A percentile compares a stretch with the other conserved stretches of the same genome.
These are phyloP conservation scores for Penicillium riverlandense DNA, from an alignment of 495 filamentous ascomycete species.

Conservation along the genomic window DNA sequence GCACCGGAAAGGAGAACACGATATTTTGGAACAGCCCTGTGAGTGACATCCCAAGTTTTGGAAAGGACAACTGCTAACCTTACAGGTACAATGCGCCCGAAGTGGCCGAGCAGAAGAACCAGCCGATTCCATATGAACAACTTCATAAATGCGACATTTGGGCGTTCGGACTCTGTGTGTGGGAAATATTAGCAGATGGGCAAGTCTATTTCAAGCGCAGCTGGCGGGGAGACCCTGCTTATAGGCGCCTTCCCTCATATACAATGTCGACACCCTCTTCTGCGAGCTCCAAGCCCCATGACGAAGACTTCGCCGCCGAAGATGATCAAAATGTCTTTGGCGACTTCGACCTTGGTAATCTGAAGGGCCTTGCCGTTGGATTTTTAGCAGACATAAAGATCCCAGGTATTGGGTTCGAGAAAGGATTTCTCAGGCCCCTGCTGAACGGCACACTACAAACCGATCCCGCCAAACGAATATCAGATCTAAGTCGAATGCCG, in stretches of 20 bases:
- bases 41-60: not conserved
- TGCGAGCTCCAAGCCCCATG: not conserved
- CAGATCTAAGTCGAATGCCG: slow-evolving; percentile 14
- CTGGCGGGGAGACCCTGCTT: slow-evolving; percentile 3
- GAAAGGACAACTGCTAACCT: not conserved
- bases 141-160: slow-evolving; percentile 26
- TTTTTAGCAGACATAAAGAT: slow-evolving; percentile 13
- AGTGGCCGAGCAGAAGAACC: slow-evolving; percentile 15
- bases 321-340: slow-evolving; percentile 2
- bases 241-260: slow-evolving; percentile 1
- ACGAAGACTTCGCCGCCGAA: not conserved
- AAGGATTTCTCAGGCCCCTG: slow-evolving; percentile 11
- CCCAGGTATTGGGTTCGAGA: slow-evolving; percentile 12
- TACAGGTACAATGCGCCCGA: slow-evolving; percentile 25
- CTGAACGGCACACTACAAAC: slow-evolving; percentile 13
- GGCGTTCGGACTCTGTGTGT: slow-evolving; percentile 17
- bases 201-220: slow-evolving; percentile 16
- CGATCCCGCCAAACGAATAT: slow-evolving; percentile 14
- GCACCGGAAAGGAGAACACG: slow-evolving; percentile 4
- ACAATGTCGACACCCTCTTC: not conserved
- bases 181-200: slow-evolving; percentile 21
- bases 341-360: slow-evolving; percentile 3
- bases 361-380: slow-evolving; percentile 6
- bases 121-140: slow-evolving; percentile 10
- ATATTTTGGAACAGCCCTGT: slow-evolving; percentile 8